Evolutionary conservation across 805 yeast genomes (phyloP).

Genomic region (Teunomyces funiuensis): DNA sequence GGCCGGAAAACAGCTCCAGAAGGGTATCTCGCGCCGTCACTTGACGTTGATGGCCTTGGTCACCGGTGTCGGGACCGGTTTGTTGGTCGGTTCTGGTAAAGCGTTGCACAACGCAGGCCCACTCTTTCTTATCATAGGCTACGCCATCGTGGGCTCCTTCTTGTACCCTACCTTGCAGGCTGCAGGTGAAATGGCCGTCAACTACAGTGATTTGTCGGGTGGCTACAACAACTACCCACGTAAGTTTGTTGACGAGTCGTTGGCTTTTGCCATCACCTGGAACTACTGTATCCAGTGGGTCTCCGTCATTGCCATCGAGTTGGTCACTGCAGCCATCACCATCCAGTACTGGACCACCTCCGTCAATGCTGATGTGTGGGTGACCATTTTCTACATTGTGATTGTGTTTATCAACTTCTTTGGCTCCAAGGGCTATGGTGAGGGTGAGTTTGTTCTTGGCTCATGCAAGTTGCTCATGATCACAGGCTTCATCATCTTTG

Average conservation of each 20-base stretch:
- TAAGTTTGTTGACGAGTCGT: slow-evolving; percentile 54
- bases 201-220: slow-evolving; percentile 57
- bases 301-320: slow-evolving; percentile 59
- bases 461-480: slow-evolving; percentile 36
- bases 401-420: slow-evolving; percentile 45
- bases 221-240: slow-evolving; percentile 60
- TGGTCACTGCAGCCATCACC: slow-evolving; percentile 65
- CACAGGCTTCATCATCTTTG: slow-evolving; percentile 42
- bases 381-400: slow-evolving; percentile 49
- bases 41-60: slow-evolving; percentile 35
- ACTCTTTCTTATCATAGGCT: slow-evolving; percentile 30
- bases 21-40: slow-evolving; percentile 42
- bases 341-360: slow-evolving; percentile 54
- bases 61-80: slow-evolving; percentile 45
- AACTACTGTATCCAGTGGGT: slow-evolving; percentile 65
- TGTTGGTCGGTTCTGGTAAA: slow-evolving; percentile 41
- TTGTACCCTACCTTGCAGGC: slow-evolving; percentile 40
- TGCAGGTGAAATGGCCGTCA: slow-evolving; percentile 55
- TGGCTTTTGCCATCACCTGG: slow-evolving; percentile 63
- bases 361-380: slow-evolving; percentile 58
- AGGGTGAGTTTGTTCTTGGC: slow-evolving; percentile 43
- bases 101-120: slow-evolving; percentile 40
- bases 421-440: slow-evolving; percentile 50
- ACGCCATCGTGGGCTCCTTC: slow-evolving; percentile 36
- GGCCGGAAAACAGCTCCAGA: slow-evolving; percentile 22